Evolutionary conservation across 805 yeast genomes (phyloP).

Genomic region (Saccharomycopsis vini): DNA sequence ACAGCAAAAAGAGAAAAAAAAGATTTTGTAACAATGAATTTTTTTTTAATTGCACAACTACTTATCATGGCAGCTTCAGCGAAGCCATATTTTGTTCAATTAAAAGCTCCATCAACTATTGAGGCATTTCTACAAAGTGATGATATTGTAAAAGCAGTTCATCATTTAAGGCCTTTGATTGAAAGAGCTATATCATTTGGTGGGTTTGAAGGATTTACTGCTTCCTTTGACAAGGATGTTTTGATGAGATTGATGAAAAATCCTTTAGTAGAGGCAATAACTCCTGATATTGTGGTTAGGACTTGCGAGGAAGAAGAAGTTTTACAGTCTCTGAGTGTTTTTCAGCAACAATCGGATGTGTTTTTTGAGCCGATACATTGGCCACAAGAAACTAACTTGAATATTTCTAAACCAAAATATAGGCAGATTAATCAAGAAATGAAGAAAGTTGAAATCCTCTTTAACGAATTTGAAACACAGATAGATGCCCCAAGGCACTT

Average conservation of each 20-base stretch:
- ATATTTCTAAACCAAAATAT: too few relatives aligned
- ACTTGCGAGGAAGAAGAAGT: conserved; percentile 31
- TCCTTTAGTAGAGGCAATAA: conserved; percentile 49
- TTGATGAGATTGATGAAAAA: conserved; percentile 10
- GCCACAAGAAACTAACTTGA: conserved; percentile 18
- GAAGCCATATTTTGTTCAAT: conserved; percentile 16
- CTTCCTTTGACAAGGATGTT: conserved; percentile 31
- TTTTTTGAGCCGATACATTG: too few relatives aligned
- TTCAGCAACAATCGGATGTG: too few relatives aligned
- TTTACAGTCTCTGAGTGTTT: too few relatives aligned
- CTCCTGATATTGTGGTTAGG: conserved; percentile 54
- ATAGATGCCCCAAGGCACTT: conserved; percentile 56
- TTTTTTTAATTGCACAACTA: too few relatives aligned
- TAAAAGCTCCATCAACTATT: conserved; percentile 16
- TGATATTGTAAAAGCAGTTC: conserved; percentile 18
- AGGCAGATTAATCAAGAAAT: too few relatives aligned
- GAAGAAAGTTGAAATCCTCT: too few relatives aligned
- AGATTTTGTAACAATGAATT: too few relatives aligned
- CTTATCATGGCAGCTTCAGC: too few relatives aligned
- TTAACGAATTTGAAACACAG: conserved; percentile 26
- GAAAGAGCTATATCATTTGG: conserved; percentile 40
- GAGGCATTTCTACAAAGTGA: conserved; percentile 15
- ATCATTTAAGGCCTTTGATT: conserved; percentile 36
- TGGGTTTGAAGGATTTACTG: conserved; percentile 43
- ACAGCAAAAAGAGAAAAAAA: too few relatives aligned